Evolutionary conservation across 305 asterid species (phyloP), one percentile per base, ranked within the genome.

Genomic region (Plantago coronopus): DNA sequence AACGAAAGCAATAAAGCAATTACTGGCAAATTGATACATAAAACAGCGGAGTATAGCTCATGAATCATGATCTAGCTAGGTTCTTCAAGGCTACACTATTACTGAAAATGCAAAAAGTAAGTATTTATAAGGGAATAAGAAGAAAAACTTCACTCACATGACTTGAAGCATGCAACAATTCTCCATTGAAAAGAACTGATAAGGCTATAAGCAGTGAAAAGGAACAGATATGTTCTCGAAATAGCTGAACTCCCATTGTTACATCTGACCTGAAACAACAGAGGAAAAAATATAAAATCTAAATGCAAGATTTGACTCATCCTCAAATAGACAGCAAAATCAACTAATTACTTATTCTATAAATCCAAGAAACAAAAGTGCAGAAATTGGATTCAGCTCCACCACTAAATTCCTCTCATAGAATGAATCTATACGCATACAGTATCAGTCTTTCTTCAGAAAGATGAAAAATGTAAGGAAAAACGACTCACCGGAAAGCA

Each of bases 91-190:
- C 34, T 3, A 27, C 4, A 27, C 34, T 2, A 27, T 27, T 27
- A 27, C 34, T 27, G 34, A 27, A 27, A 27, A 8, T 0, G 7
- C 34, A 27, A 8, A 27, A 27, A 27, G 7, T 8, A 27, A 27
- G 34, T 5, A 27, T 27, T 8, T 27, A 25, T 18, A 46, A n/a
- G 15, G 12, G 9, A 45, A 46, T 31, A 31, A 55, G 61, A 54
- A 54, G 12, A 51, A 22, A 51, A 13, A 5, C 3, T 51, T 14
- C 44, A 74, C 82, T 75, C 55, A 82, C 86, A 66, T 57, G 50
- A 60, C 46, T 72, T 7, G 72, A 46, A 65, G 63, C 68, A 45
- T 34, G 49, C 15, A 54, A 48, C 27, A 42, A 63, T 20, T 51
- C 61, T 14, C 54, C 61, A 55, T 61, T 22, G 66, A 54, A 19